Conservation (phyloP, 2,329 filamentous ascomycete genomes). For the Cytospora leucostoma region DNA sequence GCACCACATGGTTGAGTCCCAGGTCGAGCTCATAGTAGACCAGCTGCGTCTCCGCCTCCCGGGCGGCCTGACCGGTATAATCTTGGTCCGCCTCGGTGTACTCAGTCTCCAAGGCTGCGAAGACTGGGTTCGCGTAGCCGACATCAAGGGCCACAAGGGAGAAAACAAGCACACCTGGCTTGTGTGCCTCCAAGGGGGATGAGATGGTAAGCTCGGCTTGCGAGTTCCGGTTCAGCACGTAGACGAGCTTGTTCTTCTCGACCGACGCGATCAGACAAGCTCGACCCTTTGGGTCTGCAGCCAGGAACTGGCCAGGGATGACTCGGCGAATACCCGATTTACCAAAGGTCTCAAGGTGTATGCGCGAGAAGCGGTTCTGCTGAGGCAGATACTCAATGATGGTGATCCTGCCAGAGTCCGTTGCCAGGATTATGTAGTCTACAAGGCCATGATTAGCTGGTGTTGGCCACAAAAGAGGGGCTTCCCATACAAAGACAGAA, state of each 20-base stretch:
- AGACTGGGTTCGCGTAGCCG: slow-evolving; percentile 95
- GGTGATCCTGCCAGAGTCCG: slow-evolving; percentile 92
- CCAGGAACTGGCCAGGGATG: slow-evolving; percentile 93
- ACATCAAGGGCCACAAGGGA: slow-evolving; percentile 88
- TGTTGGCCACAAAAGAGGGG: slow-evolving; percentile 5
- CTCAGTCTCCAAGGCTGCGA: slow-evolving; percentile 91
- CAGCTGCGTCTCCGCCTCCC: slow-evolving; percentile 83
- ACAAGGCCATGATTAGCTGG: slow-evolving; percentile 30
- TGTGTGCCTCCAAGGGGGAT: slow-evolving; percentile 94
- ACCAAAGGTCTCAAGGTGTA: slow-evolving; percentile 96
- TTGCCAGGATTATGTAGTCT: slow-evolving; percentile 96
- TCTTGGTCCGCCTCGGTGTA: slow-evolving; percentile 92
- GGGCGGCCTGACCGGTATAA: slow-evolving; percentile 76
- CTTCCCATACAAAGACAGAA: slow-evolving; percentile 27
- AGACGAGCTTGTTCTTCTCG: slow-evolving; percentile 99
- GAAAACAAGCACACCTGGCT: slow-evolving; percentile 86
- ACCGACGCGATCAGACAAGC: slow-evolving; percentile 91
- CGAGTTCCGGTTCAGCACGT: slow-evolving; percentile 93
- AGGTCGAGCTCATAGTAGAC: slow-evolving; percentile 98
- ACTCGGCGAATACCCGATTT: slow-evolving; percentile 95
- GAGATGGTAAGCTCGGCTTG: slow-evolving; percentile 96
- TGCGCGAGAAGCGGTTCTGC: slow-evolving; percentile 82
- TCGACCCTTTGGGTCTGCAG: slow-evolving; percentile 91
- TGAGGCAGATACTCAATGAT: slow-evolving; percentile 89
- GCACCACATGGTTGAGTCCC: slow-evolving; percentile 93